Percentiles rank a stretch among this genome's conserved stretches.
Conservation (phyloP, 2,329 filamentous ascomycete genomes). For the Aspergillus ochraceoroseus region DNA sequence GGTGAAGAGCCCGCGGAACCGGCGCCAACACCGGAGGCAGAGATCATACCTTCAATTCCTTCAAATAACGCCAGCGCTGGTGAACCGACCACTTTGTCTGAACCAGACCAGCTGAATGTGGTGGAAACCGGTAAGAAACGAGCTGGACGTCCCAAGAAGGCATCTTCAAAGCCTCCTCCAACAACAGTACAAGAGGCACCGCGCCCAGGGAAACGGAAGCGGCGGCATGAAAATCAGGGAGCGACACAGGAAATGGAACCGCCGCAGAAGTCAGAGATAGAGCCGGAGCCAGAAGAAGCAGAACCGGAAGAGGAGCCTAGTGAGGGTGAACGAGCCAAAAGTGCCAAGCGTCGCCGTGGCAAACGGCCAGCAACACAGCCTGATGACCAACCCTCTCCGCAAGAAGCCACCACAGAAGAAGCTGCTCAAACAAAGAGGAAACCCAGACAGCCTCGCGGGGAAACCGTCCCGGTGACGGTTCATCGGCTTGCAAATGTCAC, state of each 20-base stretch:
- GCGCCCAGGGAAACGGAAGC: neutral
- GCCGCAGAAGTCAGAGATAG: neutral
- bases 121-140: slow-evolving; percentile 15
- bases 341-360: slow-evolving; percentile 17
- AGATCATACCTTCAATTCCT: no score
- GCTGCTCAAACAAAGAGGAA: slow-evolving; percentile 22
- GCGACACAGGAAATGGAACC: neutral
- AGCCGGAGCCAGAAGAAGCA: slow-evolving; percentile 4
- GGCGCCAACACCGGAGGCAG: slow-evolving; percentile 1
- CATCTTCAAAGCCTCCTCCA: slow-evolving; percentile 1
- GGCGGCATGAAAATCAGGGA: neutral
- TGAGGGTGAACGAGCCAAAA: slow-evolving; percentile 11
- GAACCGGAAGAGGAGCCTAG: slow-evolving; percentile 10
- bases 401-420: slow-evolving; percentile 12
- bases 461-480: slow-evolving; percentile 41
- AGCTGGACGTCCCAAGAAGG: slow-evolving; percentile 16
- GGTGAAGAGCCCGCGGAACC: slow-evolving; percentile 4
- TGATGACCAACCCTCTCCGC: slow-evolving; percentile 12
- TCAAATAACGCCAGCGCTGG: slow-evolving; percentile 1
- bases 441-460: slow-evolving; percentile 30
- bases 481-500: slow-evolving; percentile 38
- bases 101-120: slow-evolving; percentile 11
- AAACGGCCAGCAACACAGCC: slow-evolving; percentile 11
- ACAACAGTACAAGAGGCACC: neutral
- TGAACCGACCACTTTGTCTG: neutral